Evolutionary conservation across 805 yeast species (phyloP).

Genomic region (Saccharomycopsis olivae): DNA sequence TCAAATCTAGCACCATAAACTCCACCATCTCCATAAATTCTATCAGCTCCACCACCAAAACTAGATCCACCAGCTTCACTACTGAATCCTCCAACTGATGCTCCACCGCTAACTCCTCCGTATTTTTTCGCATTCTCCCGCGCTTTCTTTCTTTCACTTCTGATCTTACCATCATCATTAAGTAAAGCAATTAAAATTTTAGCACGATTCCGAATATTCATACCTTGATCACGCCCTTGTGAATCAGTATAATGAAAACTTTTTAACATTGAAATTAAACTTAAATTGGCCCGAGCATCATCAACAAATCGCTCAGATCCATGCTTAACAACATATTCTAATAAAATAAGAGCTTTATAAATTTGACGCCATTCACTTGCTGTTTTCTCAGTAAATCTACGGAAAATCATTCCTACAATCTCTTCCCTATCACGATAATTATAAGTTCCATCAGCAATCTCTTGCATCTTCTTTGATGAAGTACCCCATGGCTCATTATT

Average conservation of each 20-base stretch:
- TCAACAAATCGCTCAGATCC: slow-evolving; percentile 95
- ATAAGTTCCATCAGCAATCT: slow-evolving; percentile 90
- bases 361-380: slow-evolving; percentile 98
- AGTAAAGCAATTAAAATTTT: slow-evolving; percentile 62
- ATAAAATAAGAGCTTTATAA: slow-evolving; percentile 83
- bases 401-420: slow-evolving; percentile 61
- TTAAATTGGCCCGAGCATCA: slow-evolving; percentile 77
- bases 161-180: slow-evolving; percentile 25
- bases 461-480: slow-evolving; percentile 81
- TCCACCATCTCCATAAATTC: slow-evolving; percentile 61
- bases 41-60: slow-evolving; percentile 11
- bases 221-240: slow-evolving; percentile 92
- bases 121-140: slow-evolving; percentile 18
- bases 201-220: slow-evolving; percentile 87
- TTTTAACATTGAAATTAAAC: slow-evolving; percentile 76
- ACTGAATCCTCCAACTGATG: slow-evolving; percentile 3
- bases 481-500: slow-evolving; percentile 99
- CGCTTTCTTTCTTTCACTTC: slow-evolving; percentile 18
- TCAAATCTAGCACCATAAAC: slow-evolving; percentile 58
- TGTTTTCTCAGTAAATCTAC: slow-evolving; percentile 91
- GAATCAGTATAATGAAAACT: slow-evolving; percentile 91
- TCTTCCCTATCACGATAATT: slow-evolving; percentile 76
- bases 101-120: slow-evolving; percentile 17
- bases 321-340: slow-evolving; percentile 83
- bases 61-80: background rate